Evolutionary conservation across 192 early-diverging fungal genomes (phyloP).

Genomic region (Glomus cerebriforme): DNA sequence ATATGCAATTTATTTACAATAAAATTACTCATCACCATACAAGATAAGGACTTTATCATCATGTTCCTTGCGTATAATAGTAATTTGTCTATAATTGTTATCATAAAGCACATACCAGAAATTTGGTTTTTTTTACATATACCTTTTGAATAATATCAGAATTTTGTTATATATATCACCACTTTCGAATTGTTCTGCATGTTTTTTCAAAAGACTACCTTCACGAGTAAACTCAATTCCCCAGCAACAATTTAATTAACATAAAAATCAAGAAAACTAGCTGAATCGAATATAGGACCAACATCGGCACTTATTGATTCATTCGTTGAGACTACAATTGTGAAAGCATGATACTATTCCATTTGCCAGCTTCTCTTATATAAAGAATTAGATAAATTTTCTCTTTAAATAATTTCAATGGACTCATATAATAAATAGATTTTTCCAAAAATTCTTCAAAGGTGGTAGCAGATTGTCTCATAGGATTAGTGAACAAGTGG

Average conservation of each 20-base stretch:
- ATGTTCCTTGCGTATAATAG: too few relatives aligned
- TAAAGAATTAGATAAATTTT: neutral
- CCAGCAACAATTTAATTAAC: slow-evolving; percentile 30
- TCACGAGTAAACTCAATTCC: slow-evolving; percentile 29
- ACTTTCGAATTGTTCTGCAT: slow-evolving; percentile 26
- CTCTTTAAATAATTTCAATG: neutral
- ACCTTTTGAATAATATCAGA: too few relatives aligned
- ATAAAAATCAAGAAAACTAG: slow-evolving; percentile 32
- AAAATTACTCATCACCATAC: too few relatives aligned
- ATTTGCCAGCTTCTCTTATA: slow-evolving; percentile 42
- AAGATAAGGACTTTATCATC: too few relatives aligned
- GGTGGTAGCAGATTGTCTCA: neutral
- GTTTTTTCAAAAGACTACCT: slow-evolving; percentile 16
- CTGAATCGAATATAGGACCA: slow-evolving; percentile 24
- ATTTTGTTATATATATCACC: slow-evolving; percentile 18
- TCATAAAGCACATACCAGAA: too few relatives aligned
- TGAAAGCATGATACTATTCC: slow-evolving; percentile 37
- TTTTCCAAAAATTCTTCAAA: neutral
- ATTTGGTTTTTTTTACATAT: too few relatives aligned
- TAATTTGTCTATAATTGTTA: too few relatives aligned
- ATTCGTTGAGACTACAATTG: slow-evolving; percentile 16
- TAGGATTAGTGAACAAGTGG: neutral
- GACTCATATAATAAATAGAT: slow-evolving; percentile 8
- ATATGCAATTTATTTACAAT: too few relatives aligned
- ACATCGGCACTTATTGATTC: slow-evolving; percentile 28